Evolutionary conservation across 495 filamentous ascomycete species (phyloP).

Genomic region (Aspergillus coremiiformis): DNA sequence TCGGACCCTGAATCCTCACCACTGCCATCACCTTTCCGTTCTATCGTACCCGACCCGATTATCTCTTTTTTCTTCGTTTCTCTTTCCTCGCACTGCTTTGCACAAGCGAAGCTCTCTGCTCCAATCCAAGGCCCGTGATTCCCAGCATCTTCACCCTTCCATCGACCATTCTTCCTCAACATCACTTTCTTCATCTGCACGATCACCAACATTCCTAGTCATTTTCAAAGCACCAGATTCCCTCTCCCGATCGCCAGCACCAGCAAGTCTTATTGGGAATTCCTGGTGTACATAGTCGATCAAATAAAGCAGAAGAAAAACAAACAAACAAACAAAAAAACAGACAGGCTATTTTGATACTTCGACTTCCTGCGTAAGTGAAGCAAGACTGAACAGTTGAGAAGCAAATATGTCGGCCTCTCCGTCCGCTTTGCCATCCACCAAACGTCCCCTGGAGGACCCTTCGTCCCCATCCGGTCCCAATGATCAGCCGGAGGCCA

Average conservation of each 20-base stretch:
- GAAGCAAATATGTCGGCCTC: slow-evolving; percentile 53
- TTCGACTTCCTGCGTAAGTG: slow-evolving; percentile 38
- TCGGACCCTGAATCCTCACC: slow-evolving; percentile 16
- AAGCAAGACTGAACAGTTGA: slow-evolving; percentile 28
- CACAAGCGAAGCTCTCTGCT: slow-evolving; percentile 14
- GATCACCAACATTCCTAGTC: slow-evolving; percentile 29
- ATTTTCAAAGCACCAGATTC: slow-evolving; percentile 39
- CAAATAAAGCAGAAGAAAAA: slow-evolving; percentile 43
- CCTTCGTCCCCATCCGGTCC: slow-evolving; percentile 87
- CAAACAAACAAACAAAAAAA: no score
- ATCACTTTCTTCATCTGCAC: slow-evolving; percentile 27
- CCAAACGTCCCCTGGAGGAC: slow-evolving; percentile 95
- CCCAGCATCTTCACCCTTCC: slow-evolving; percentile 25
- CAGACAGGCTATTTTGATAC: slow-evolving; percentile 39
- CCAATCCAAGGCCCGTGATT: slow-evolving; percentile 20
- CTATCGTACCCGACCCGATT: slow-evolving; percentile 21
- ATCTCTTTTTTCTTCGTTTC: slow-evolving; percentile 13
- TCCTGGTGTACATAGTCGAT: slow-evolving; percentile 83
- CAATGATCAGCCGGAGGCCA: slow-evolving; percentile 90
- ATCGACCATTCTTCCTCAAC: slow-evolving; percentile 24
- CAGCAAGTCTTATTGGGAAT: slow-evolving; percentile 89
- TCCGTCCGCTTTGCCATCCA: slow-evolving; percentile 54
- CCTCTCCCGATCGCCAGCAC: slow-evolving; percentile 51
- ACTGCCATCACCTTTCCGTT: slow-evolving; percentile 15
- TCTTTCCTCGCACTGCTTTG: slow-evolving; percentile 20